phyloP scores from a whole-genome alignment of 768 basidiomycete species.

The Imleria badia region DNA sequence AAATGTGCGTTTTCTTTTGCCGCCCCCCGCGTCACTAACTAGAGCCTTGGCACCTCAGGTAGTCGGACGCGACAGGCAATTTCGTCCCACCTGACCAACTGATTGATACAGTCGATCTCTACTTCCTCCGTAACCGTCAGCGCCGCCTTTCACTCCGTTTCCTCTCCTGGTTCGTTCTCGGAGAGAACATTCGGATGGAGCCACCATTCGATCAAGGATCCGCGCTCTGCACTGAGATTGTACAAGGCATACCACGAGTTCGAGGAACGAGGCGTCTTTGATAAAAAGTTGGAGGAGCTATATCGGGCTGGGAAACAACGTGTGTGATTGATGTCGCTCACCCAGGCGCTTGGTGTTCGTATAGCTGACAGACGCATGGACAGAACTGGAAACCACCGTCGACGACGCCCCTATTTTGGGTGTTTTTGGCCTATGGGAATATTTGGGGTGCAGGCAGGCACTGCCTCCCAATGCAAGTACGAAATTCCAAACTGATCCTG shows the following conservation, averaged over 20 bases:
- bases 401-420: not conserved
- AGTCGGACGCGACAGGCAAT: constrained; percentile 84
- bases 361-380: not conserved
- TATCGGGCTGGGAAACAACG: constrained; percentile 77
- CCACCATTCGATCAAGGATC: constrained; percentile 99
- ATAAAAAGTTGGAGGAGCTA: constrained; percentile 82
- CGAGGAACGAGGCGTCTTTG: constrained; percentile 75
- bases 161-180: constrained; percentile 90
- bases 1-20: constrained; percentile 57
- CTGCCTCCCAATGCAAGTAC: no score
- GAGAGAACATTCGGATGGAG: constrained; percentile 89
- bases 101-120: constrained; percentile 97
- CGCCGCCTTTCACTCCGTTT: constrained; percentile 90
- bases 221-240: constrained; percentile 77
- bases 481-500: no score
- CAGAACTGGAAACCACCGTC: constrained; percentile 62
- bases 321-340: constrained; percentile 35
- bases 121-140: constrained; percentile 77
- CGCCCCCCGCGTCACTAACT: not conserved
- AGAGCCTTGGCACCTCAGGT: not conserved
- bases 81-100: constrained; percentile 95
- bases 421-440: no score
- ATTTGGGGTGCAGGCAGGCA: no score
- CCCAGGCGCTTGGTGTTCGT: no score
- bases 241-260: constrained; percentile 81